Evolutionary conservation across 345 rosid species (phyloP), one percentile per base, ranked within the genome.

Genomic region (Eucalyptus viminalis): DNA sequence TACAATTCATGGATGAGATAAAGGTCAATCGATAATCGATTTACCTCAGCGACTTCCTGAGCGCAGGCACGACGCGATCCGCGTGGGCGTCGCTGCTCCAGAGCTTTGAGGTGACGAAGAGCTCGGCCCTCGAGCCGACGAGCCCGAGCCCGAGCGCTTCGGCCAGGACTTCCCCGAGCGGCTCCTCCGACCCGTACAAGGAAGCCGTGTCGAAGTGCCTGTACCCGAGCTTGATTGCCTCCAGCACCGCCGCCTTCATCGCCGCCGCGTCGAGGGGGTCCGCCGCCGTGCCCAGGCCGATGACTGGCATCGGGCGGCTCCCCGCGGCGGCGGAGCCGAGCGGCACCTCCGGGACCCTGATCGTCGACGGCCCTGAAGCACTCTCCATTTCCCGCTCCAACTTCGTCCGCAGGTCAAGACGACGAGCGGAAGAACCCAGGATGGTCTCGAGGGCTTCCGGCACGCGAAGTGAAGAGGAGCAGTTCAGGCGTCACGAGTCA

Each of bases 101-200:
- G 7, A 95, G 92, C 93, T 95, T 94, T 49, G 95, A 91, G 65
- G 94, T 94, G 90, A 95, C 90, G 88, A 94, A 95, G 56, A 95
- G 92, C 49, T 95, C 96, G 9, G 93, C 95, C 69, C 95, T 72
- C 25, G 93, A 92, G 49, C 90, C 76, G 86, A 94, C 90, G 6
- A 95, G 16, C 49, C 93, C 93, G 25, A 87, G 92, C 86, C 91
- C 58, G 12, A 94, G 58, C 2, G 96, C 95, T 87, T 95, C 93
- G 6, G 89, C 86, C 45, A 91, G 89, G 69, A 94, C 95, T 90
- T 92, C 91, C 24, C 95, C 94, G 14, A 94, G 90, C 4, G 91
- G 88, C 92, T 92, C 81, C 91, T 94, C 94, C 9, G 93, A 88
- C 24, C 67, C 89, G 67, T 94, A 94, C 25, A 89, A 3, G 8